Evolutionary conservation across 2,329 filamentous ascomycete genomes (phyloP), one percentile per base, ranked within the genome.

Genomic region (Phyllosticta citrichinensis): DNA sequence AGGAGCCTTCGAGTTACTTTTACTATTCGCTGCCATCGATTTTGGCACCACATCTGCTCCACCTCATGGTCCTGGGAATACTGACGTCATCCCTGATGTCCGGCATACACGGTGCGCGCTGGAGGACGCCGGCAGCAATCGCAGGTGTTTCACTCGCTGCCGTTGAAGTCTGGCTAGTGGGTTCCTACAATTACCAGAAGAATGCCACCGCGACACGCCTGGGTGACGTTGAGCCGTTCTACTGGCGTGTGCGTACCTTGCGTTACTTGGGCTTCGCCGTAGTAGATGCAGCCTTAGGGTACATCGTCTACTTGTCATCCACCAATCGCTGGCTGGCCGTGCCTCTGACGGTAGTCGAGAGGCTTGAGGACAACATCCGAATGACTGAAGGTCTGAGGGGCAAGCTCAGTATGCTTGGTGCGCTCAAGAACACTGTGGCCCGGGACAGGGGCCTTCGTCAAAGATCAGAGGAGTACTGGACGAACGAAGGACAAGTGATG

Each of bases 1-100:
- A 82, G 57, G 96, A 90, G 72, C 81, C 83, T 22, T 94, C 94
- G 75, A 95, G 90, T 80, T 97, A 91, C 77, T 81, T 96, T 56
- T 82, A 89, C 71, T 97, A 96, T 75, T 87, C 88, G 14, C 75
- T 95, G 0, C 89, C 93, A 0, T 79, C 83, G 25, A 76, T 96
- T 8, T 68, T 92, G 1, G 78, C 84, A 14, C 87, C 89, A n/a
- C 93, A 99, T 74, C 77, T 97, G 9, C 70, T 86, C 55, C 94
- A 97, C 75, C 80, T 96, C 57, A 74, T 83, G 60, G 74, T 87
- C 55, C 75, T 96, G 19, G 89, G 89, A 4, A 67, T 90, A 53
- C 85, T 84, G 0, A 97, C 93, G 0, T 91, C 88, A 0, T 77
- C 82, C 2, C 71, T 83, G 0, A 70, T 93, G 57, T 81, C 84